Evolutionary conservation across 1,284 basidiomycete species (phyloP), one percentile per base, ranked within the genome.

Genomic region (Sporisorium exsertum): DNA sequence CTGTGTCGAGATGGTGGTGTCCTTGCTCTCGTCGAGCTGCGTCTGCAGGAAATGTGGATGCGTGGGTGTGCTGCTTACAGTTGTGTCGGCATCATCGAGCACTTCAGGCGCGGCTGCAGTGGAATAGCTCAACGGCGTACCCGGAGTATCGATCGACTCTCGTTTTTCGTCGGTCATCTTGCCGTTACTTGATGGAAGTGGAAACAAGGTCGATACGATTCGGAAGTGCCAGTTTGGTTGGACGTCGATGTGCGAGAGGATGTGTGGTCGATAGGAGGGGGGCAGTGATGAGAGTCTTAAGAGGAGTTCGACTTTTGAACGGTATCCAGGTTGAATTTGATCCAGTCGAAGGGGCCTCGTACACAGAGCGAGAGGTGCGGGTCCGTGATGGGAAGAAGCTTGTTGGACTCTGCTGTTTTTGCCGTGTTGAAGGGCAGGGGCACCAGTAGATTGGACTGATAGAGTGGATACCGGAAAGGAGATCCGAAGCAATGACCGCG

Each of bases 121-220:
- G 29, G 51, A n/a, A 22, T 37, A 52, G 33, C 51, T 52, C 33
- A 12, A 24, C 20, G 51, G 51, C 33, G 33, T 52, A 33, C 12
- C 37, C 4, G 52, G 52, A 6, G 22, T 18, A 2, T 54, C 52
- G 52, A 54, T 42, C 52, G 52, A 54, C 6, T 37, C 26, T 27
- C 52, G 52, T n/a, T 54, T 54, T 15, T 42, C 24, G 16, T 54
- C 52, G 7, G 24, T 27, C 52, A 54, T 54, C 16, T 18, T 54
- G 18, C 4, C 12, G 15, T 10, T 27, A n/a, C n/a, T 3, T 16
- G 29, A n/a, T n/a, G n/a, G n/a, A n/a, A n/a, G n/a, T n/a, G 20
- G 33, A 37, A 2, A 12, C 22, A 13, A 27, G 35, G 51, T 52
- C 10, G 51, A 37, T 22, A 20, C 33, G 51, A 12, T 52, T n/a